phyloP scores from a whole-genome alignment of 140 eudicot species.

The Flaveria floridana region DNA sequence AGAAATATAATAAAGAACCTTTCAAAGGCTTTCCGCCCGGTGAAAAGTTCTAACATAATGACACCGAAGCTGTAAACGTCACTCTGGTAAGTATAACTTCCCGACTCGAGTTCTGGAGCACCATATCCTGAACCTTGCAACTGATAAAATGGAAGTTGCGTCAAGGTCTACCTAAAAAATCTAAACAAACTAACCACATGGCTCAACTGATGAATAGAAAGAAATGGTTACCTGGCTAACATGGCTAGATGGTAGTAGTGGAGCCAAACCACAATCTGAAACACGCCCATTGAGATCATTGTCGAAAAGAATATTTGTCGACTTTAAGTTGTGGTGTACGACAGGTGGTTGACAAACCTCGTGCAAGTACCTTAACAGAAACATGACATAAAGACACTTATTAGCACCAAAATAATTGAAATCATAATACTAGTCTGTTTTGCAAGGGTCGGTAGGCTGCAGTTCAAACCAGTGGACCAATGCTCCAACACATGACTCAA shows the following conservation, averaged over 20 bases:
- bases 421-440: not conserved
- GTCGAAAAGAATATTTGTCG: slow-evolving; percentile 75
- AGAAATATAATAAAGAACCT: slow-evolving; percentile 42
- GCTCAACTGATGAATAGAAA: not conserved
- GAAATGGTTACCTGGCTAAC: slow-evolving; percentile 53
- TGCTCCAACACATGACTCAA: no score
- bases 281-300: slow-evolving; percentile 60
- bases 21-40: slow-evolving; percentile 82
- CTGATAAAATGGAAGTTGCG: slow-evolving; percentile 37
- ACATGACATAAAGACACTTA: slow-evolving; percentile 6
- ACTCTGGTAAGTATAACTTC: slow-evolving; percentile 74
- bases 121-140: slow-evolving; percentile 77
- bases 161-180: slow-evolving; percentile 18
- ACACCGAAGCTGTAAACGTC: slow-evolving; percentile 98
- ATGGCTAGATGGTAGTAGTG: slow-evolving; percentile 55
- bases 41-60: slow-evolving; percentile 84
- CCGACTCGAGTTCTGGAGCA: slow-evolving; percentile 90
- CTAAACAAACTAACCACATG: not conserved
- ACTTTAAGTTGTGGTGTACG: slow-evolving; percentile 76
- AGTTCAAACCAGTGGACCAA: no score
- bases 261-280: slow-evolving; percentile 89
- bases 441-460: no score
- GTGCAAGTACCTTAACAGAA: slow-evolving; percentile 71
- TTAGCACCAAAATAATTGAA: not conserved
- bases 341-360: slow-evolving; percentile 77